Evolutionary conservation across 768 basidiomycete species (phyloP).

Genomic region (Mycena vulgaris): DNA sequence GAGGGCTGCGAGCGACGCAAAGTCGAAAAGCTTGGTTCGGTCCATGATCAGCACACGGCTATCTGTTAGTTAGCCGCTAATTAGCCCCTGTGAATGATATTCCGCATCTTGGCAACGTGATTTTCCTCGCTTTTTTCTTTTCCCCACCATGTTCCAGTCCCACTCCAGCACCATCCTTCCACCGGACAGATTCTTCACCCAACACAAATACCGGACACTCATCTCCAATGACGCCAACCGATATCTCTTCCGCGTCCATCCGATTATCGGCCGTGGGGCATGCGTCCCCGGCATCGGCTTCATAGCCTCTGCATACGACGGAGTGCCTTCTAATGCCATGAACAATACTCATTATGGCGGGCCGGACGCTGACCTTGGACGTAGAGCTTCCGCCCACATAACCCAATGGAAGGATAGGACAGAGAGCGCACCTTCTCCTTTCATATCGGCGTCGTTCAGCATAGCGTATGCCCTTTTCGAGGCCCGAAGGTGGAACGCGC

Average conservation of each 20-base stretch:
- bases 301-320: background rate
- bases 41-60: conserved; percentile 5
- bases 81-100: background rate
- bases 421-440: background rate
- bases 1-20: conserved; percentile 22
- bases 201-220: background rate
- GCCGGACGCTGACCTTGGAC: background rate
- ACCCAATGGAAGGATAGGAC: background rate
- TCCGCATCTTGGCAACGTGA: background rate
- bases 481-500: background rate
- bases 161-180: conserved; percentile 6
- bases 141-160: background rate
- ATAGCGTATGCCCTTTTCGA: conserved; percentile 13
- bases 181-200: background rate
- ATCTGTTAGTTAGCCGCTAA: conserved; percentile 4
- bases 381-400: background rate
- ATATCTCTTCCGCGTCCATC: conserved; percentile 7
- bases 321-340: background rate
- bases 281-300: background rate
- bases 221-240: background rate
- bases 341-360: background rate
- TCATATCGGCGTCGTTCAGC: conserved; percentile 20
- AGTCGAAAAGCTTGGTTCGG: conserved; percentile 25
- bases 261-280: background rate
- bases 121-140: background rate